Base-by-base conservation (phyloP, 352 stramenopile genomes). In the Blastocystis sp. region DNA sequence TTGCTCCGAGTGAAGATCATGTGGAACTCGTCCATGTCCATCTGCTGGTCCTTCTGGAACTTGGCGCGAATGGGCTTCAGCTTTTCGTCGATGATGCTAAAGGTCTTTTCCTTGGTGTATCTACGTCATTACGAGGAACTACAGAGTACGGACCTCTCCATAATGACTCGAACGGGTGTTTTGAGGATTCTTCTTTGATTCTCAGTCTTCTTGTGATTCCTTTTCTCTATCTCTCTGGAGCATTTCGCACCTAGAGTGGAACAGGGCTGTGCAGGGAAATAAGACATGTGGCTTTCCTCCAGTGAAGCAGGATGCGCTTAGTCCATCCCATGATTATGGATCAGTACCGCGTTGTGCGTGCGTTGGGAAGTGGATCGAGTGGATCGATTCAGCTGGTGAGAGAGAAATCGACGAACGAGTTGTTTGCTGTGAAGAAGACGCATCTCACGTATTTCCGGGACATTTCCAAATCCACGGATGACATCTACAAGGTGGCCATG, bases 11-110 rank as follows among this genome's bases (percentile, higher is more conserved):
- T 85, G 29, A 67, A 85, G 24, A 85, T 29, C 16, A 26, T 9
- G 55, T 85, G 55, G 35, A 85, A 85, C 50, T 61, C 35, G 9
- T 45, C 74, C 74, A 85, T 85, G 39, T 85, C 74, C 26, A 85
- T 85, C 31, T 81, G 71, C 37, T 81, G 71, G 31, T 81, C 71
- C 31, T 63, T 63, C 3, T 33, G 33, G 31, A 81, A 81, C 37
- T 29, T 67, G 13, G 13, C 21, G 16, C 60, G 29, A 45, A 81
- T 81, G 45, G 1, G 33, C 55, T 67, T 29, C n/a, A 85, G 41
- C 66, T 69, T 85, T 62, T 85, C 61, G 31, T 81, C 41, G n/a
- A 85, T 69, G 31, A 69, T 45, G 29, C n/a, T 55, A 41, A 85
- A 85, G 6, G 33, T 26, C 35, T 85, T 26, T 67, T 85, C 74